Conservation (phyloP, 2,329 filamentous ascomycete species). For the Xylariaceae sp. region DNA sequence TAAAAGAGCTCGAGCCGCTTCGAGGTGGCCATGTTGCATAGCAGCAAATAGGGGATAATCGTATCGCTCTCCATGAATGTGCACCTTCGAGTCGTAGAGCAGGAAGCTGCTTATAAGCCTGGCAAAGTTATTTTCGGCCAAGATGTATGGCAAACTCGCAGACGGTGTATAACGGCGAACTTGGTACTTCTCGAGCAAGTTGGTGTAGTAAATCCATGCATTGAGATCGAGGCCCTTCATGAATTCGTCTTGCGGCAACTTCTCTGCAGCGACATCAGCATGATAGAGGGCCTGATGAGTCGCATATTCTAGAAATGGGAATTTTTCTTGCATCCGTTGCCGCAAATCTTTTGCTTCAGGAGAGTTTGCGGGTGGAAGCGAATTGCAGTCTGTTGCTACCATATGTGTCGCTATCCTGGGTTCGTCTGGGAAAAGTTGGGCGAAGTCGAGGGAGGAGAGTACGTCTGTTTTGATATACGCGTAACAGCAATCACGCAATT, state of each 20-base stretch:
- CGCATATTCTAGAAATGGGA: constrained; percentile 20
- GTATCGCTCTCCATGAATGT: background rate
- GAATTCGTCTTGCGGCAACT: constrained; percentile 4
- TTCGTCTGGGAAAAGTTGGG: too few species aligned
- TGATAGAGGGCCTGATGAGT: constrained; percentile 13
- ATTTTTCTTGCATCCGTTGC: background rate
- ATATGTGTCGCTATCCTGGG: too few species aligned
- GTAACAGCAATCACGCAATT: constrained; percentile 1
- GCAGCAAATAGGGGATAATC: constrained; percentile 5
- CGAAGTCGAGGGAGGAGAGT: background rate
- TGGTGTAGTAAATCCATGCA: constrained; percentile 3
- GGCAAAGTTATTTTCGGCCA: constrained; percentile 8
- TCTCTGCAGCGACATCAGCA: constrained; percentile 8
- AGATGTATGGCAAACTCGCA: constrained; percentile 7
- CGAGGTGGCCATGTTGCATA: constrained; percentile 3
- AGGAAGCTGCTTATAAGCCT: background rate
- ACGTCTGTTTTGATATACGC: background rate
- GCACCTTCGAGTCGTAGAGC: background rate
- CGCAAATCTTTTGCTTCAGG: constrained; percentile 1
- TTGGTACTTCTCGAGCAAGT: constrained; percentile 1
- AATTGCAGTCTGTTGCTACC: too few species aligned
- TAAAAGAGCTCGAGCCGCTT: constrained; percentile 3
- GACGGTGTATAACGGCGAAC: background rate
- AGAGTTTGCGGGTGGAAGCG: constrained; percentile 1
- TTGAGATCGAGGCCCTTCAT: background rate